Evolutionary conservation across 2,329 filamentous ascomycete genomes (phyloP).

Genomic region (Epichloe sp.): DNA sequence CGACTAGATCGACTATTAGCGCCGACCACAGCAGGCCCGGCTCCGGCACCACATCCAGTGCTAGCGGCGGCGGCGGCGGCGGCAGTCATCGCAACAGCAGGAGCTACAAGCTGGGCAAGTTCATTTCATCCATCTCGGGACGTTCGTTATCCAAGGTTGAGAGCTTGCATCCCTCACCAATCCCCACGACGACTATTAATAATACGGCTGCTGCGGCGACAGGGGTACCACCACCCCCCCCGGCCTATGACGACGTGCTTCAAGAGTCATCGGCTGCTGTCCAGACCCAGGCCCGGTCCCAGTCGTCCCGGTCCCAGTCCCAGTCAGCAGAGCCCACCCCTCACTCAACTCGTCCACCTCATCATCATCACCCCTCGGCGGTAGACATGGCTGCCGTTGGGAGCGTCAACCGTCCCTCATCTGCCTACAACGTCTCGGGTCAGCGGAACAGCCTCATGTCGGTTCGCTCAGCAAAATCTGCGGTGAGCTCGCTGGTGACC

Average conservation of each 20-base stretch:
- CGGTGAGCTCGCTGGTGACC: conserved; percentile 36
- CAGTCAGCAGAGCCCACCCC: neutral
- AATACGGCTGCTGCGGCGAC: conserved; percentile 4
- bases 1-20: neutral
- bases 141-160: conserved; percentile 1
- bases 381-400: conserved; percentile 12
- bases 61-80: conserved; percentile 29
- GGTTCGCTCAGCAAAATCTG: conserved; percentile 35
- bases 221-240: conserved; percentile 8
- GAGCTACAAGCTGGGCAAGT: conserved; percentile 6
- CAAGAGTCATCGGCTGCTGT: conserved; percentile 5
- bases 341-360: conserved; percentile 1
- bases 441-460: conserved; percentile 39
- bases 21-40: neutral
- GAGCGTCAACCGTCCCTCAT: conserved; percentile 9
- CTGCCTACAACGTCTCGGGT: conserved; percentile 15
- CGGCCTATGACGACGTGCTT: conserved; percentile 19
- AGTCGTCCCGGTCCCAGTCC: too few species aligned
- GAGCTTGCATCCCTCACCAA: neutral
- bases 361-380: neutral
- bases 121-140: conserved; percentile 7
- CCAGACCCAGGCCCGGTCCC: neutral
- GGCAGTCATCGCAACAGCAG: conserved; percentile 26
- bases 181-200: neutral
- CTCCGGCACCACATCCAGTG: conserved; percentile 23